A percentile compares a stretch with the other conserved stretches of the same genome.
phyloP scores from a whole-genome alignment of 208 protist species.

The Leptomonas seymouri region DNA sequence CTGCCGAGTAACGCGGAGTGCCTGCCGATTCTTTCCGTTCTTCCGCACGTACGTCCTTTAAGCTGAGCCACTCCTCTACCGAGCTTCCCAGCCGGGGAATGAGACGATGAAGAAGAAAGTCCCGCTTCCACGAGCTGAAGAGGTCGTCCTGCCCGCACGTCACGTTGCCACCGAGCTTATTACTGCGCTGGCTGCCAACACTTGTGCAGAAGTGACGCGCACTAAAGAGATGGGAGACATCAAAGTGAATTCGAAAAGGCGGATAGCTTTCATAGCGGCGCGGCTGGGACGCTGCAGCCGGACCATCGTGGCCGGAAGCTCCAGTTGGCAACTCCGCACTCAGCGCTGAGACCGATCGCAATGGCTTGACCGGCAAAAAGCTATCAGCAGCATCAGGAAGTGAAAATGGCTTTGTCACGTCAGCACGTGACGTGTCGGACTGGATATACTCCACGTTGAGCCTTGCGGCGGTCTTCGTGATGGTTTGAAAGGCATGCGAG shows the following conservation, averaged over 20 bases:
- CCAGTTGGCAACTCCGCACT: background rate
- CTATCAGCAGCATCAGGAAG: too few species aligned
- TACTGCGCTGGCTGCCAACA: conserved; percentile 5
- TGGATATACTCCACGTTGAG: conserved; percentile 10
- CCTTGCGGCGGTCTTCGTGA: background rate
- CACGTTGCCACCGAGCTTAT: conserved; percentile 43
- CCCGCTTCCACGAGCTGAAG: conserved; percentile 45
- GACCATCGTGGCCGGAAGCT: background rate
- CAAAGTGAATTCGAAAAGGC: conserved; percentile 50
- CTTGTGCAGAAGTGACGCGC: conserved; percentile 29
- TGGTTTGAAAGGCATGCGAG: background rate
- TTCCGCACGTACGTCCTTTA: background rate
- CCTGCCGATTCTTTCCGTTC: background rate
- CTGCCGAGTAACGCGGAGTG: background rate
- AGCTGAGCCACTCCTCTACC: conserved; percentile 40
- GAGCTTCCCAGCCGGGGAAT: conserved; percentile 29
- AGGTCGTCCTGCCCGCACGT: conserved; percentile 44
- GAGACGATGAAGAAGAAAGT: conserved; percentile 37
- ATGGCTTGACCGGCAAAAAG: background rate
- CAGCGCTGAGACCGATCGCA: background rate
- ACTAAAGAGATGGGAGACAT: conserved; percentile 39
- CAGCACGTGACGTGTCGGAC: too few species aligned
- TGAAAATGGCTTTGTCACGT: background rate
- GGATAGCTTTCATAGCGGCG: background rate
- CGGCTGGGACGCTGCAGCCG: background rate